Evolutionary conservation across 2,329 filamentous ascomycete genomes (phyloP), one percentile per base, ranked within the genome.

Genomic region (Botrytis pseudocinerea): DNA sequence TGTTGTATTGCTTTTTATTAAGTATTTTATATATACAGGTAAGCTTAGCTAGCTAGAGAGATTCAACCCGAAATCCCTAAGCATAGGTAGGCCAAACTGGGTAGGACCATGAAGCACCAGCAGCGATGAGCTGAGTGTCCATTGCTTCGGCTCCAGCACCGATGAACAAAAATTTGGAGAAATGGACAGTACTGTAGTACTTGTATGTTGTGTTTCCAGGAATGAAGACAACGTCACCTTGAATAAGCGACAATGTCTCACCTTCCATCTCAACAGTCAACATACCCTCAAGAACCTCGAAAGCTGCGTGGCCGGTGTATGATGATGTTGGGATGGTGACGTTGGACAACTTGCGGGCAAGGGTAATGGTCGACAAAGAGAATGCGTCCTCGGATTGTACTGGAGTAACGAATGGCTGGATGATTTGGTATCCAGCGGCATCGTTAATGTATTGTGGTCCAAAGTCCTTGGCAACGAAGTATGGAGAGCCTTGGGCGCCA

Each of bases 401-500:
- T 8, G 79, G 77, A 3, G 83, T 84, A 25, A 85, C 81, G 48
- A 86, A 82, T 2, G 84, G 84, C 74, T 83, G 81, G 3, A 86
- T 78, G 71, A 86, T 80, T 76, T 84, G 82, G 77, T 85, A 85
- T 61, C 80, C 81, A 28, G 78, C 76, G 1, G 38, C 59, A 32
- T 78, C 78, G 76, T 82, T 83, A 7, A 86, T 80, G 73, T 83
- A 85, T 75, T 84, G 85, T 16, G 84, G 83, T 0, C 85, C 84
- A 73, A 83, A 84, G 75, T 83, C 81, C 74, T 84, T 85, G 46
- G 84, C 85, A 54, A 85, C 74, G 74, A 83, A 85, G 75, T 83
- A 84, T 1, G 84, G 83, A 20, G 81, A 80, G 1, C 74, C 74
- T 0, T 78, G 74, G 72, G 81, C 75, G 1, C 80, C 80, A 14